Evolutionary conservation across 164 flowering plant genomes (phyloP), one percentile per base, ranked within the genome.

Genomic region (Dillenia turbinata): DNA sequence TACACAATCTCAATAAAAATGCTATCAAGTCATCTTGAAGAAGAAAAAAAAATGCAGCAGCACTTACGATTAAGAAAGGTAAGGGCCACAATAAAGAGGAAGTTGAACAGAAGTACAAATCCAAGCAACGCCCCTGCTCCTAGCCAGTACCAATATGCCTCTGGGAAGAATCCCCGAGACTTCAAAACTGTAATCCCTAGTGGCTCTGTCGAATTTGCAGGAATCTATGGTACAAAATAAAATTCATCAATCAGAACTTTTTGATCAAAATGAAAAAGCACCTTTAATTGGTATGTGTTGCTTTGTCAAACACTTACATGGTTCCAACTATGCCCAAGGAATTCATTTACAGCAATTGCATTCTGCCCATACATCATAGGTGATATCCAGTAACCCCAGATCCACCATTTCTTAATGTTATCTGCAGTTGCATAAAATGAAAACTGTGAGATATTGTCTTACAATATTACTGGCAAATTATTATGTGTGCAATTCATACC

Each of bases 311-410:
- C 47, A 53, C 73, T 72, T 77, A 86, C 92, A n/a, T 73, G 68
- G 10, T 52, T 70, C 92, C 92, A 86, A 45, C 79, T 74, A 3
- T 78, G 17, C 40, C 87, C 89, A 24, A 82, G 80, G 52, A 86
- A 84, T 68, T 83, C 90, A 57, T 83, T 83, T 2, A 64, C 79
- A 5, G 66, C 58, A 7, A 83, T 49, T 11, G 81, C 83, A 62
- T 79, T 83, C 70, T 79, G 85, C 8, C 69, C 84, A 52, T 85
- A 83, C 79, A 76, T 81, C 79, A 85, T 12, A 11, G 91, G 91
- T 3, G 91, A 86, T 24, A 50, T 26, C 87, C 87, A 86, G 70
- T 73, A 84, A 43, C 75, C 87, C 90, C 90, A 85, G 52, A 66
- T 77, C 86, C 90, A 85, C 87, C 87, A 83, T 52, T 73, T 69